Percentiles rank a stretch among this genome's conserved stretches.
Evolutionary conservation across 345 rosid species (phyloP).

Genomic region (Heritiera fomes): DNA sequence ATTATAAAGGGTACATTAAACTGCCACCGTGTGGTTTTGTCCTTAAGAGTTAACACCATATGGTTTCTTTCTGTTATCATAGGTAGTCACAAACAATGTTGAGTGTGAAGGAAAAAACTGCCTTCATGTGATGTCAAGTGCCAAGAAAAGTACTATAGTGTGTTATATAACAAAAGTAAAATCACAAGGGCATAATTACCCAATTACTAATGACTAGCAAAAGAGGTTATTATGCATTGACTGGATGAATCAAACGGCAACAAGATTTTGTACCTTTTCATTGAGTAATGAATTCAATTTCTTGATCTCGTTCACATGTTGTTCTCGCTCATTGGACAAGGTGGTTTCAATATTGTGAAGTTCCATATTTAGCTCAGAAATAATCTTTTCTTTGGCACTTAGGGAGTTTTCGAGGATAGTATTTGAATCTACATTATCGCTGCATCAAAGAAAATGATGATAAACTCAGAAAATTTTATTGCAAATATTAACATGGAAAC

Average conservation of each 20-base stretch:
- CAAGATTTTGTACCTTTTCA: slow-evolving; percentile 63
- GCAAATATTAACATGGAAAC: slow-evolving; percentile 10
- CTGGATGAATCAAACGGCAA: not conserved
- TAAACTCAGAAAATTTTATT: slow-evolving; percentile 18
- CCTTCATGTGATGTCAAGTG: not conserved
- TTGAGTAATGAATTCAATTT: slow-evolving; percentile 62
- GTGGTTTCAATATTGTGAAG: slow-evolving; percentile 83
- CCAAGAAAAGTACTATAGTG: not conserved
- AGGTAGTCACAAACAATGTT: not conserved
- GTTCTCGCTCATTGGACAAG: slow-evolving; percentile 76
- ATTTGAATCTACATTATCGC: slow-evolving; percentile 75
- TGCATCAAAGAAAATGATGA: slow-evolving; percentile 36
- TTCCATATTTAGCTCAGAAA: slow-evolving; percentile 89
- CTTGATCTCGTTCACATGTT: slow-evolving; percentile 76
- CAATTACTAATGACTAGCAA: not conserved
- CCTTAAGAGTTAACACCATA: not conserved
- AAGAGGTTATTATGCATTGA: not conserved
- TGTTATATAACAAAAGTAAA: not conserved
- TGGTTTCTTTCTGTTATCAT: not conserved
- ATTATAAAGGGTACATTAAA: not conserved
- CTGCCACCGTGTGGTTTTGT: not conserved
- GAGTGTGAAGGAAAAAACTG: not conserved
- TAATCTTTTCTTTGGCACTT: slow-evolving; percentile 88
- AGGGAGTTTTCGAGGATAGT: slow-evolving; percentile 83
- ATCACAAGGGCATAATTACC: not conserved